Conservation (phyloP, 2,329 filamentous ascomycete genomes). For the Ophiocordyceps sinensis region DNA sequence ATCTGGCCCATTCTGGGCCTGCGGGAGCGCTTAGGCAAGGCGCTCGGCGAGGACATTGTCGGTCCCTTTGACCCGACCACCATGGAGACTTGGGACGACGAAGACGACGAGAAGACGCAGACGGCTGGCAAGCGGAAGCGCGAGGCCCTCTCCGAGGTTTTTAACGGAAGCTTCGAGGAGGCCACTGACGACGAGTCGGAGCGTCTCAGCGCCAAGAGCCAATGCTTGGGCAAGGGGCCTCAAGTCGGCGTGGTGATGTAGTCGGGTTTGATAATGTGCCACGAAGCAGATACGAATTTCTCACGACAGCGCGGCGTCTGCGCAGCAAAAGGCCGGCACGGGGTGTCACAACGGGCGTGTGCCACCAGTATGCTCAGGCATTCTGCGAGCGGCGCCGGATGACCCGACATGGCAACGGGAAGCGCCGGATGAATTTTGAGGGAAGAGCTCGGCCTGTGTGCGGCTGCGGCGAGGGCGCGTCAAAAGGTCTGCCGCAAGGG, state of each 20-base stretch:
- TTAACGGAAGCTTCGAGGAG: slow-evolving; percentile 26
- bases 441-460: too few relatives aligned
- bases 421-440: too few relatives aligned
- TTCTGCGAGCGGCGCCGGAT: too few relatives aligned
- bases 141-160: slow-evolving; percentile 20
- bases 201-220: slow-evolving; percentile 15
- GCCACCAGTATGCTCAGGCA: too few relatives aligned
- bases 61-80: slow-evolving; percentile 23
- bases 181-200: slow-evolving; percentile 18
- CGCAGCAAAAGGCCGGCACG: background rate
- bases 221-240: slow-evolving; percentile 15
- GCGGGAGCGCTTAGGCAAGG: slow-evolving; percentile 38
- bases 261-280: background rate
- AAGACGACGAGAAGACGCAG: slow-evolving; percentile 18
- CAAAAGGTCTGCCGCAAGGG: too few relatives aligned
- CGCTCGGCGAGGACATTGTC: slow-evolving; percentile 35
- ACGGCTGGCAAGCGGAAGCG: slow-evolving; percentile 17
- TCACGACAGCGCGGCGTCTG: background rate
- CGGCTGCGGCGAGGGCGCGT: too few relatives aligned
- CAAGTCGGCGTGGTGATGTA: slow-evolving; percentile 16
- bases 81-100: slow-evolving; percentile 28
- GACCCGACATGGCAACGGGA: too few relatives aligned
- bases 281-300: background rate
- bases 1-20: slow-evolving; percentile 41
- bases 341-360: too few relatives aligned